Conservation (phyloP, 164 flowering plant genomes). For the Cinnamomum micranthum region DNA sequence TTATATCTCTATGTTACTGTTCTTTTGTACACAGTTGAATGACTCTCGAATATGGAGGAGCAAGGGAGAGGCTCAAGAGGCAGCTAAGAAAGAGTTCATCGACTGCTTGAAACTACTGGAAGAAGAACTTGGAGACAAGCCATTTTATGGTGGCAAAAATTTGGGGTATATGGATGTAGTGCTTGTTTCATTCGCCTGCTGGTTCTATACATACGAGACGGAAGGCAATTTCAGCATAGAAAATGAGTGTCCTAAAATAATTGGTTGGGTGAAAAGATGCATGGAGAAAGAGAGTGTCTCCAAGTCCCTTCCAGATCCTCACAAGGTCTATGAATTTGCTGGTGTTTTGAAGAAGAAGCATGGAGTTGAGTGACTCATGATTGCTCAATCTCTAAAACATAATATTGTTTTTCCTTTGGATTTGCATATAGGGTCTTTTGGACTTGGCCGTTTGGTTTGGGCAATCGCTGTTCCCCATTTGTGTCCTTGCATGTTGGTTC, state of each 20-base stretch:
- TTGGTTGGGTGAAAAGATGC: slow-evolving; percentile 10
- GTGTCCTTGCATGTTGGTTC: no score
- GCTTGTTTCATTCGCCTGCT: not conserved
- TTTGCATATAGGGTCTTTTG: no score
- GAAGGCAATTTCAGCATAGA: slow-evolving; percentile 6
- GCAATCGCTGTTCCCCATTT: no score
- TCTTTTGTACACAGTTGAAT: no score
- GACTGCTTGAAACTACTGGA: slow-evolving; percentile 1
- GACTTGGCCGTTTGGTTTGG: no score
- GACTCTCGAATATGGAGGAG: no score
- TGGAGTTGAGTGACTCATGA: not conserved
- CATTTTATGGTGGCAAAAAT: not conserved
- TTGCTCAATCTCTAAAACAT: not conserved
- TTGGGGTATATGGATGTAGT: slow-evolving; percentile 9
- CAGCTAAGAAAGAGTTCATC: no score
- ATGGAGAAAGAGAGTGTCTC: slow-evolving; percentile 14
- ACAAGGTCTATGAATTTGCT: slow-evolving; percentile 2
- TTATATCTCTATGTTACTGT: no score
- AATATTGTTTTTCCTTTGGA: no score
- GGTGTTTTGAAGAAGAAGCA: not conserved
- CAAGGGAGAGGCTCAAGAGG: no score
- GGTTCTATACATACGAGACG: slow-evolving; percentile 8
- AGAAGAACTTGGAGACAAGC: slow-evolving; percentile 11
- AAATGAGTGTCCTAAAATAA: slow-evolving; percentile 2
- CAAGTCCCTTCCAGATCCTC: not conserved